Conservation (phyloP, 1,284 basidiomycete species). For the Trametes pubescens region DNA sequence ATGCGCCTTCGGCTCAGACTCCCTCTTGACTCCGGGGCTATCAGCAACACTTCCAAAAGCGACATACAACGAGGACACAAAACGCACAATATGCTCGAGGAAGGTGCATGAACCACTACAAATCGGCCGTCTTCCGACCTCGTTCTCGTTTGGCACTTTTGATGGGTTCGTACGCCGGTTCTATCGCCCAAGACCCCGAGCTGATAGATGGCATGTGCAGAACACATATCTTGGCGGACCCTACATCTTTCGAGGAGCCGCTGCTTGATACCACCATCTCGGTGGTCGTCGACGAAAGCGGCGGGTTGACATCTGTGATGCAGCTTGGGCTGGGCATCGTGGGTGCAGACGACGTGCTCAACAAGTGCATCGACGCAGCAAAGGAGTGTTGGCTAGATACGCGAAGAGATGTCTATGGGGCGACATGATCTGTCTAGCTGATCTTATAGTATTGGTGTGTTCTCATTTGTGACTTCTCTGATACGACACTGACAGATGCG, state of each 20-base stretch:
- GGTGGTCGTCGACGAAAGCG: slow-evolving; percentile 66
- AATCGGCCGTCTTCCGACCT: slow-evolving; percentile 60
- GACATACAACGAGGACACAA: slow-evolving; percentile 73
- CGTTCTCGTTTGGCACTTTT: slow-evolving; percentile 85
- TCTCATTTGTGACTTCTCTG: too few species aligned
- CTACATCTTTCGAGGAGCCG: slow-evolving; percentile 90
- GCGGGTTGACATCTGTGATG: slow-evolving; percentile 61
- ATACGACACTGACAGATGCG: too few species aligned
- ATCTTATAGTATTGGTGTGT: neutral
- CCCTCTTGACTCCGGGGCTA: neutral
- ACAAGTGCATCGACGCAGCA: slow-evolving; percentile 56
- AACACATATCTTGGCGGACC: slow-evolving; percentile 80
- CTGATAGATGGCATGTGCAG: slow-evolving; percentile 43
- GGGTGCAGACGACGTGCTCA: slow-evolving; percentile 48
- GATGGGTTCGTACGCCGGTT: slow-evolving; percentile 63
- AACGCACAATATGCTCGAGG: slow-evolving; percentile 72
- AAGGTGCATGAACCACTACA: slow-evolving; percentile 56
- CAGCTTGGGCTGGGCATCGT: slow-evolving; percentile 61
- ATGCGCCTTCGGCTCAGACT: neutral
- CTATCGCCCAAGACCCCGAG: too few species aligned
- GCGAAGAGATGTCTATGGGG: slow-evolving; percentile 31
- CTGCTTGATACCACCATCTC: slow-evolving; percentile 78
- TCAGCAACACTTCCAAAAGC: slow-evolving; percentile 81
- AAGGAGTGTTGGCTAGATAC: slow-evolving; percentile 45
- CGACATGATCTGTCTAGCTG: slow-evolving; percentile 16